Percentiles rank a stretch among this genome's conserved stretches.
phyloP scores from a whole-genome alignment of 163 green algal genomes.

The Smithsoniella earleae region DNA sequence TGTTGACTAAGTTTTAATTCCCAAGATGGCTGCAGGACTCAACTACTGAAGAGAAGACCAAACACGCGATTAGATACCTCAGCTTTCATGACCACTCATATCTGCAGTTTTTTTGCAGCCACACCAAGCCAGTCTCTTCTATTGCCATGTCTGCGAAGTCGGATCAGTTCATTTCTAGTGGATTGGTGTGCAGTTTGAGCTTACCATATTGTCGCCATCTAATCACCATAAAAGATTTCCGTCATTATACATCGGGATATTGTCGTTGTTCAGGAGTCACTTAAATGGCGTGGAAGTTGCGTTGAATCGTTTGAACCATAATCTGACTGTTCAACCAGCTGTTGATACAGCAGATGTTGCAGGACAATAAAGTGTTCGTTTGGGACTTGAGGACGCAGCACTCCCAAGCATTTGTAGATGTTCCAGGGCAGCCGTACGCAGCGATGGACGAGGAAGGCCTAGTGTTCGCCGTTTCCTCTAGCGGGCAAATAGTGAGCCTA shows the following conservation, averaged over 20 bases:
- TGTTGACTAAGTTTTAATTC: too few relatives aligned
- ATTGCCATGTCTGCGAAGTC: constrained; percentile 71
- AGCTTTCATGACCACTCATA: constrained; percentile 51
- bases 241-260: too few relatives aligned
- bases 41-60: constrained; percentile 9
- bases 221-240: too few relatives aligned
- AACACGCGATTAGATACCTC: constrained; percentile 44
- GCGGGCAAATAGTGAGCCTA: constrained; percentile 79
- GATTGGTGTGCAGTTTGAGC: constrained; percentile 36
- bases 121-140: constrained; percentile 61
- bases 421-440: constrained; percentile 54
- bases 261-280: too few relatives aligned
- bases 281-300: too few relatives aligned
- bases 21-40: constrained; percentile 7
- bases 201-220: not conserved
- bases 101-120: constrained; percentile 68
- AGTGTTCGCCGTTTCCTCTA: constrained; percentile 75
- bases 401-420: constrained; percentile 63
- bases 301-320: too few relatives aligned
- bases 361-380: constrained; percentile 72
- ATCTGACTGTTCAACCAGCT: too few relatives aligned
- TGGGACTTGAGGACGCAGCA: constrained; percentile 72
- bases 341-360: too few relatives aligned
- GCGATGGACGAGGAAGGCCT: constrained; percentile 80
- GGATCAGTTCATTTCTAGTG: constrained; percentile 72